A percentile compares a stretch with the other conserved stretches of the same genome.
Conservation (phyloP, 139 green algal genomes). For the Picochlorum sp. region DNA sequence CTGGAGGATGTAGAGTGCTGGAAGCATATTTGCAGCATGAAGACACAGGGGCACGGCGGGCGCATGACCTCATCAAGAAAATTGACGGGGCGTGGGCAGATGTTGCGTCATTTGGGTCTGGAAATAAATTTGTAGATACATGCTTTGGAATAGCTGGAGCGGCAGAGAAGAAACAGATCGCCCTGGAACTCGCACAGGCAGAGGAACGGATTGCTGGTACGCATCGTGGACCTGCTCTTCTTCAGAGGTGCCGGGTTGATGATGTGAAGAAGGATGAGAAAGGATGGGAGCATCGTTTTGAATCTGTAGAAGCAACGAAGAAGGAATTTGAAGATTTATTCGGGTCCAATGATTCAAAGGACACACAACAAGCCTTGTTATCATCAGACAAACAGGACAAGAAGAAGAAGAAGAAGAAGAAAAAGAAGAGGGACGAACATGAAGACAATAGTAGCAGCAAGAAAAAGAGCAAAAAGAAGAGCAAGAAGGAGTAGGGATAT, state of each 20-base stretch:
- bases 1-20: slow-evolving; percentile 51
- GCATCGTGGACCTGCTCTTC: slow-evolving; percentile 17
- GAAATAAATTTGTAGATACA: slow-evolving; percentile 42
- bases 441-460: background rate
- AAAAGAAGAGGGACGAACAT: background rate
- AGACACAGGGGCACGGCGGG: slow-evolving; percentile 23
- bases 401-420: background rate
- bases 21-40: slow-evolving; percentile 42
- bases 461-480: slow-evolving; percentile 15
- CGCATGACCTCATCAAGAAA: slow-evolving; percentile 31
- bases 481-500: background rate
- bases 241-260: slow-evolving; percentile 29
- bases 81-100: slow-evolving; percentile 33
- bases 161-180: slow-evolving; percentile 38
- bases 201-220: slow-evolving; percentile 19
- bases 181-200: slow-evolving; percentile 35
- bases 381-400: background rate
- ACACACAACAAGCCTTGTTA: background rate
- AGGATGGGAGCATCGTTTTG: slow-evolving; percentile 12
- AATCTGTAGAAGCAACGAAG: slow-evolving; percentile 6
- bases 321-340: slow-evolving; percentile 33
- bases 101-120: slow-evolving; percentile 18
- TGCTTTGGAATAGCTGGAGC: slow-evolving; percentile 16
- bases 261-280: slow-evolving; percentile 22
- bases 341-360: background rate